Base-by-base conservation (phyloP, 345 rosid genomes). In the Microthlaspi erraticum region DNA sequence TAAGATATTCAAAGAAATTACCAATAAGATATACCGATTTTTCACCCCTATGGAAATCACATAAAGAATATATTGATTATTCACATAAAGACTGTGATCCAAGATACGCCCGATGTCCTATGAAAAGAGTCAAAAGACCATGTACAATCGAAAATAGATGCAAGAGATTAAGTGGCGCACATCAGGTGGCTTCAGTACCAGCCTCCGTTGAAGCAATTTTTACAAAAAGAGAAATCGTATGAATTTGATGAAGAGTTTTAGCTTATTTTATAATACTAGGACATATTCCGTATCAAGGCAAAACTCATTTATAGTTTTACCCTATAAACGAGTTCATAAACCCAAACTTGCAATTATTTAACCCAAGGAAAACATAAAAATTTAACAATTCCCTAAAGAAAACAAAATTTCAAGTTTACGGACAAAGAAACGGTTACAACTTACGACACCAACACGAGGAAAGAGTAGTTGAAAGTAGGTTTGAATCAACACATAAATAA, bases 401-500 rank as follows among this genome's bases (percentile, higher is more conserved):
- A 11, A 50, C 49, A 51, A 34, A 60, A 2, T 8, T 38, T 54
- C 1, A 44, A 68, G 13, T 68, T 75, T 62, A 68, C 75, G 65
- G 70, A 69, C 79, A 69, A 53, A 16, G 55, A 69, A 69, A 32
- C 74, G 60, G 74, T 75, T 75, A 75, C 75, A 75, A 69, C 79
- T 69, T 61, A 68, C 70, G 53, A 62, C 60, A 75, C 66, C 79
- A 75, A 62, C 79, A 77, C 67, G 80, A 77, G 77, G 64, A 72
- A 65, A 61, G 65, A 72, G 81, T 78, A 61, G 81, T 72, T 78
- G 60, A 68, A 48, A 71, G 73, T 83, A 79, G 87, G 85, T 83
- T 79, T 77, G 87, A 81, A 79, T 72, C 56, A 65, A 64, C 29
- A 58, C 61, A 49, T 29, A 60, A 31, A 10, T 9, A 39, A 38